Evolutionary conservation across 495 filamentous ascomycete species (phyloP).

Genomic region (Barbatosphaeria neglecta): DNA sequence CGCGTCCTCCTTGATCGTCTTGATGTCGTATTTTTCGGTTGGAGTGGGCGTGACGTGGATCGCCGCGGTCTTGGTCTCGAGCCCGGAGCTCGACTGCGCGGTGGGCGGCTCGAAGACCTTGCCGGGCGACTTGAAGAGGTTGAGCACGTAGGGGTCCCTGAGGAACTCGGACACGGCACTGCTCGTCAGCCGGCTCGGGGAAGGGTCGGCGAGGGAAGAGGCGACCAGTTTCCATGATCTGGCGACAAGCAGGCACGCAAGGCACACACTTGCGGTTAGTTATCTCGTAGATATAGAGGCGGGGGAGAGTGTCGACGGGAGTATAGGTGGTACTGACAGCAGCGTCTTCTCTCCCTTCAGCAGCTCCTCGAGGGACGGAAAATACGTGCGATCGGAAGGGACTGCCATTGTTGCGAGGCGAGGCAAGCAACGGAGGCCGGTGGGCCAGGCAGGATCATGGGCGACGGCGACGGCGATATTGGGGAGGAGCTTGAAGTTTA

Average conservation of each 20-base stretch:
- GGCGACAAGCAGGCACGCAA: too few relatives aligned
- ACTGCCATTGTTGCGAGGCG: slow-evolving; percentile 58
- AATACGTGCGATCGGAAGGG: slow-evolving; percentile 33
- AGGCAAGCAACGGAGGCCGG: slow-evolving; percentile 29
- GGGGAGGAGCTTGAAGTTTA: slow-evolving; percentile 1
- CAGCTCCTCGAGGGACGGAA: slow-evolving; percentile 36
- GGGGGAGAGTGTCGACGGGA: too few relatives aligned
- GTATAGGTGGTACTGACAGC: slow-evolving; percentile 21
- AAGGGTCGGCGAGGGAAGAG: slow-evolving; percentile 46
- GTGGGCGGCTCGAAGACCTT: slow-evolving; percentile 49
- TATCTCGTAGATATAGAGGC: too few relatives aligned
- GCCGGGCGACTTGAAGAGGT: slow-evolving; percentile 52
- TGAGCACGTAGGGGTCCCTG: slow-evolving; percentile 50
- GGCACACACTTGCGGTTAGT: too few relatives aligned
- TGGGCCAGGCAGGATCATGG: background rate
- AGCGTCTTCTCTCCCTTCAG: slow-evolving; percentile 30
- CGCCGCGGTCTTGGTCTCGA: slow-evolving; percentile 82
- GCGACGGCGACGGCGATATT: background rate
- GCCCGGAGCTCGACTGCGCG: slow-evolving; percentile 52
- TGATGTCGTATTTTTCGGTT: slow-evolving; percentile 58
- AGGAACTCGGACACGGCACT: slow-evolving; percentile 50
- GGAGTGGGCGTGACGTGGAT: slow-evolving; percentile 69
- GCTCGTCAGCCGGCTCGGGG: slow-evolving; percentile 33
- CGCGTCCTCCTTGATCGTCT: slow-evolving; percentile 74
- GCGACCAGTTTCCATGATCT: slow-evolving; percentile 74